Evolutionary conservation across 257 asterid genomes (phyloP), one percentile per base, ranked within the genome.

Genomic region (Vinca minor): DNA sequence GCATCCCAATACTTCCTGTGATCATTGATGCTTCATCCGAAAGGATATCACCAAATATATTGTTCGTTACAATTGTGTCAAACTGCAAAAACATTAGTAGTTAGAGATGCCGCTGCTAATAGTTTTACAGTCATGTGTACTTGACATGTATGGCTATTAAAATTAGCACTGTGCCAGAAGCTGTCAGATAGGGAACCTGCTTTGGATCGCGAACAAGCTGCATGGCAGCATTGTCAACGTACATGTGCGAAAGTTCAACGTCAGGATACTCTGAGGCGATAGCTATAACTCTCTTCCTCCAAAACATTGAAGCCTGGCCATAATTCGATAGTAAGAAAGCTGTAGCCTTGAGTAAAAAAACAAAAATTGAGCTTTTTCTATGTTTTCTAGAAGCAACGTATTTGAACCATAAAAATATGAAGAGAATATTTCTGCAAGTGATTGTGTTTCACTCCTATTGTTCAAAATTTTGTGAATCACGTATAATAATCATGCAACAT

Each of bases 1-100:
- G 96, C 99, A 93, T 93, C 75, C 97, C 99, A 34, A 93, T 93
- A 49, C 97, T 93, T 76, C 99, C 99, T 58, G 99, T 89, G 25
- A 93, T 93, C 97, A 93, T 93, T 20, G 99, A 93, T 64, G 97
- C 99, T 78, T 93, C 99, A 71, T 89, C 99, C 7, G 99, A 93
- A 62, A 93, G 83, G 75, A 93, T 93, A 74, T 89, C 97, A 32
- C 99, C 99, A 69, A 93, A 93, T 74, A 93, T 89, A 66, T 93
- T 93, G 81, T 93, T 93, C 36, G 99, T 93, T 25, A 93, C 90
- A 64, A 93, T 89, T 29, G 99, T 93, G 73, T 93, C 99, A 71
- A 93, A 93, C 99, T 93, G 95, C n/a, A 81, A 84, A 62, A 63
- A 66, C 70, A 59, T 60, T 62, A 49, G 63, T 53, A 44, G 71